Conservation (phyloP, 208 protist genomes). For the Trichomonas vaginalis region DNA sequence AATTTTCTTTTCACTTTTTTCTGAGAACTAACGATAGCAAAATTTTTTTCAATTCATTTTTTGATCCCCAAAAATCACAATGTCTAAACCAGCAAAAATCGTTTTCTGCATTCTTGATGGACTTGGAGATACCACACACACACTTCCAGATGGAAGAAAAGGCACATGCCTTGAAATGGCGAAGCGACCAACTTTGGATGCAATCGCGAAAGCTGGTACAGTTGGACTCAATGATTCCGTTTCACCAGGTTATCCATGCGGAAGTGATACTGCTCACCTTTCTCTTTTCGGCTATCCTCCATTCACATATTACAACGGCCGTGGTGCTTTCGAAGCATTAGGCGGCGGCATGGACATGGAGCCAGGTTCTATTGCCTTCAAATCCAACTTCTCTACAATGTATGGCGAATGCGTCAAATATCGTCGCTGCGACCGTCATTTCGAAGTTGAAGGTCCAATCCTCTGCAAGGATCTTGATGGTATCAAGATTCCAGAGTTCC, state of each 20-base stretch:
- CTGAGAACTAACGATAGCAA: background rate
- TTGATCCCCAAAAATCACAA: background rate
- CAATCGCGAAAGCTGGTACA: background rate
- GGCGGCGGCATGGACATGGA: background rate
- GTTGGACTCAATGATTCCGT: background rate
- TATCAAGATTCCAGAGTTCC: background rate
- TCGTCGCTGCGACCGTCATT: background rate
- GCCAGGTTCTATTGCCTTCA: background rate
- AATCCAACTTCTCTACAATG: constrained; percentile 6
- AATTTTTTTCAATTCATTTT: background rate
- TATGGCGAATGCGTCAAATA: background rate
- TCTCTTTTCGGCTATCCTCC: background rate
- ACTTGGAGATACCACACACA: background rate
- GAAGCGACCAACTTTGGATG: constrained; percentile 4
- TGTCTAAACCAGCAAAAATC: background rate
- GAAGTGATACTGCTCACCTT: constrained; percentile 15
- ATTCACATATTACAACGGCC: constrained; percentile 20
- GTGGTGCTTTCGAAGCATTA: background rate
- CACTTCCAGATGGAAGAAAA: background rate
- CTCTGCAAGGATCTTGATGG: background rate
- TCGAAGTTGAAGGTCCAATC: background rate
- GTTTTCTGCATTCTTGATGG: background rate
- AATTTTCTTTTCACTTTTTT: too few relatives aligned
- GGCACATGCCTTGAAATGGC: background rate
- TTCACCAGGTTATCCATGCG: constrained; percentile 7